Evolutionary conservation across 805 yeast genomes (phyloP), one percentile per base, ranked within the genome.

Genomic region (Brettanomyces anomalus): DNA sequence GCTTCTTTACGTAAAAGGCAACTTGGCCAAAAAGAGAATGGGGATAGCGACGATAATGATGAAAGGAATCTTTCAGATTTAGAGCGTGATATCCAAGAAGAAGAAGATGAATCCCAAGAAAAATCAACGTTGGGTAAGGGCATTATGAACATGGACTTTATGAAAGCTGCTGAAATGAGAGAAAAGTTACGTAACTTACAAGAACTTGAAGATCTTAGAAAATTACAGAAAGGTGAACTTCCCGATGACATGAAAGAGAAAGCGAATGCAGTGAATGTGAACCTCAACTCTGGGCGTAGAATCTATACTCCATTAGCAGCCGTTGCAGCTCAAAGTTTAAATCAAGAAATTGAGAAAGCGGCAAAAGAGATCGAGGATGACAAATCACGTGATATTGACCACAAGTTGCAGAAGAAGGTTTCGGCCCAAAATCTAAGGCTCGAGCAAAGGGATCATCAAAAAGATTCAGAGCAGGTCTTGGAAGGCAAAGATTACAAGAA

Each of bases 121-220:
- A 53, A 52, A 2, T 61, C 66, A 28, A 71, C 68, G 37, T 60
- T 80, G n/a, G 89, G 93, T 17, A 90, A 89, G 61, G 97, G 97
- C 43, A 81, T 90, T 17, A 65, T 90, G 73, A 82, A 79, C 39
- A 93, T 93, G 97, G 95, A 89, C 51, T 90, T 90, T 61, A 90
- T 90, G 97, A 81, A 73, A 50, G 83, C 82, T 46, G 97, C 97
- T 1, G 95, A 82, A 47, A 80, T 79, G 43, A 73, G 80, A 50
- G 75, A 77, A 48, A 73, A 70, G 45, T 70, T 72, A 42, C 77
- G 71, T 36, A 89, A 86, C 59, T 62, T 69, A 41, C 68, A 70
- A 45, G 71, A 73, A 28, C 59, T 79, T 36, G 73, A 69, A 46
- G 66, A 68, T 39, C 56, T 86, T 43, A 74, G 74, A 49, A 57